Base-by-base conservation (phyloP, 1,139 yeast genomes). In the Taiozyma onychis region DNA sequence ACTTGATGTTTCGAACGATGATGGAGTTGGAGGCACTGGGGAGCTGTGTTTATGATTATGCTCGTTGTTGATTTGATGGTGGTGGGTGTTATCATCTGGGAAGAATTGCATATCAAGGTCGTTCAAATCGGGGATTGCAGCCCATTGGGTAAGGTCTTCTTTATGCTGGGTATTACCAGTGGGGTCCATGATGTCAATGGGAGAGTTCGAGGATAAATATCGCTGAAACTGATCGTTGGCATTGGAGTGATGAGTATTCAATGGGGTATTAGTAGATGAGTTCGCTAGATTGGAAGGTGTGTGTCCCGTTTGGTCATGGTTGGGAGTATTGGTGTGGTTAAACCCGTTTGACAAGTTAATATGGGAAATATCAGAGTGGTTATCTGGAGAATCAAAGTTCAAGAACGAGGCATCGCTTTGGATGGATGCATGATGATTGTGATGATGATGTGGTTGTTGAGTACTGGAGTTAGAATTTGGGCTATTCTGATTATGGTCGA, bases 11-110 rank as follows among this genome's bases (percentile, higher is more conserved):
- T 59, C 62, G 48, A 51, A 57, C 13, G 60, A 57, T 11, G 51
- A 45, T 4, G 63, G 63, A 9, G 61, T 58, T 43, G 62, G 61
- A 9, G 62, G 61, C 3, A 51, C 37, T 41, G 48, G 30, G 8
- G 24, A 28, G 14, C 8, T 14, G 3, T 44, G 39, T 18, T 37
- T 37, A 26, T 16, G 27, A n/a, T 32, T 39, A 30, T 39, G 39
- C 10, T 43, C 27, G 24, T 44, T 46, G 44, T 28, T 45, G 43
- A 28, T 41, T 24, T 27, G 30, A 37, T 10, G 26, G 34, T 39
- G 45, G 53, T 21, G 13, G 11, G 35, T 45, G 9, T 35, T 45
- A 18, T 55, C 51, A 28, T 42, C 43, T 11, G 54, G 52, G 43
- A 54, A 53, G 30, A 55, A 51, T 28, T 51, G 51, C 51, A 55